Base-by-base conservation (phyloP, 2,329 filamentous ascomycete genomes). In the Teratosphaeria destructans region DNA sequence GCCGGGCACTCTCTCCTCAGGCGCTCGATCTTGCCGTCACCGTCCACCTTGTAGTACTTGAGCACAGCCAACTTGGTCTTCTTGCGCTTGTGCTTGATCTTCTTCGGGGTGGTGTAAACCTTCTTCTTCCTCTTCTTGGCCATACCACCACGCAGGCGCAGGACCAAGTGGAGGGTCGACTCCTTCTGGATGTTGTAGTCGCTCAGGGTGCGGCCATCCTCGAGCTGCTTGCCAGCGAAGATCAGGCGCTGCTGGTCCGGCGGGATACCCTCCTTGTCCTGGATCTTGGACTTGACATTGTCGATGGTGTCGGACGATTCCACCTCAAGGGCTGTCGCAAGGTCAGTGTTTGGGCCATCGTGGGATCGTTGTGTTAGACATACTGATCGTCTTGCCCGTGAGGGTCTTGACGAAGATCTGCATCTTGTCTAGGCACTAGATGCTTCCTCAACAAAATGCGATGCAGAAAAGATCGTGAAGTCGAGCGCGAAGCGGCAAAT, bases 71-170 rank as follows among this genome's bases (percentile, higher is more conserved):
- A 84, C 89, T 99, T 99, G 87, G 89, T 96, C 93, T 99, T 99
- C 91, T 97, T 99, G 85, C 91, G 89, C 92, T 99, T 99, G 88
- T 99, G 94, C 94, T 99, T 99, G 89, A 99, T 99, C 91, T 99
- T 99, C 92, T 99, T 99, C 79, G 94, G 94, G 75, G 94, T 99
- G 78, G 90, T 97, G 89, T 99, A 99, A 72, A 99, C 94, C 92
- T 99, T 99, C 91, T 96, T 96, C 90, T 99, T 99, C 81, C 95
- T 87, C 90, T 97, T 96, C 91, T 99, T 99, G 74, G 77, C 77
- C 77, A 81, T 92, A 80, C 93, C 94, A 85, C 94, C 94, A 85
- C 93, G 94, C 65, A 99, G 91, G 77, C 94, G 90, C 73, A 99
- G 88, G 73, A 99, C 94, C 72, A 97, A 83, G 82, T 99, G 94